Conservation (phyloP, 2,329 filamentous ascomycete species). For the Trichophyton mentagrophytes region DNA sequence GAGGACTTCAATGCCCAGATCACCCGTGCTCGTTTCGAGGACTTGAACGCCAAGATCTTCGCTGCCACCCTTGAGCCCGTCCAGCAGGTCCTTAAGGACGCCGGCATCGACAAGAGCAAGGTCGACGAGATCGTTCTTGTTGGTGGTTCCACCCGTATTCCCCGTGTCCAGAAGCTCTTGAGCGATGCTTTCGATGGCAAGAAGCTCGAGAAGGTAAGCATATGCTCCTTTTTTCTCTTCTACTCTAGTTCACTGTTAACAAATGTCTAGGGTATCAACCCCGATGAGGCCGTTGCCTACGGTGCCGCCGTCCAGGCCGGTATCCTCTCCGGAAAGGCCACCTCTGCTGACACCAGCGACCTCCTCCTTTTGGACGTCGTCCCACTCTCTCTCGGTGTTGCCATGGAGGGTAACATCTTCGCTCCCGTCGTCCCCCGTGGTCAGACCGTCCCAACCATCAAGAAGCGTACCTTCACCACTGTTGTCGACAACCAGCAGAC, state of each 20-base stretch:
- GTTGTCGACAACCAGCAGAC: slow-evolving; percentile 54
- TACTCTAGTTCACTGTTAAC: slow-evolving; percentile 2
- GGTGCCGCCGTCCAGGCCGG: slow-evolving; percentile 97
- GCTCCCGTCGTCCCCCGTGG: slow-evolving; percentile 80
- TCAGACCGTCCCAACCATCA: slow-evolving; percentile 62
- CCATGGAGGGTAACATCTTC: slow-evolving; percentile 99
- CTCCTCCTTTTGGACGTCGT: slow-evolving; percentile 92
- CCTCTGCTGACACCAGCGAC: slow-evolving; percentile 84
- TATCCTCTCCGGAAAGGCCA: slow-evolving; percentile 97
- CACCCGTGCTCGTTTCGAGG: slow-evolving; percentile 97
- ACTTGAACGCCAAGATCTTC: slow-evolving; percentile 94
- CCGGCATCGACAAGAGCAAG: slow-evolving; percentile 70
- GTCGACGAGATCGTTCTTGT: slow-evolving; percentile 99
- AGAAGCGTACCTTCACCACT: slow-evolving; percentile 85
- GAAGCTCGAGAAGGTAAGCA: slow-evolving; percentile 81
- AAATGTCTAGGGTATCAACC: slow-evolving; percentile 66
- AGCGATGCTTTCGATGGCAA: slow-evolving; percentile 99
- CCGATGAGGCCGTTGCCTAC: slow-evolving; percentile 97
- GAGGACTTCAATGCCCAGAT: slow-evolving; percentile 96
- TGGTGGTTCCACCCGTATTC: slow-evolving; percentile 97
- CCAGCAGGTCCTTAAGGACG: slow-evolving; percentile 91
- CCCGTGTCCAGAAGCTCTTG: slow-evolving; percentile 96
- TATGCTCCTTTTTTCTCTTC: not conserved
- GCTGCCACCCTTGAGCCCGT: slow-evolving; percentile 87
- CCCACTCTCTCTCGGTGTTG: slow-evolving; percentile 92